Evolutionary conservation across 1,284 basidiomycete genomes (phyloP).

Genomic region (Trichosporon coremiiforme): DNA sequence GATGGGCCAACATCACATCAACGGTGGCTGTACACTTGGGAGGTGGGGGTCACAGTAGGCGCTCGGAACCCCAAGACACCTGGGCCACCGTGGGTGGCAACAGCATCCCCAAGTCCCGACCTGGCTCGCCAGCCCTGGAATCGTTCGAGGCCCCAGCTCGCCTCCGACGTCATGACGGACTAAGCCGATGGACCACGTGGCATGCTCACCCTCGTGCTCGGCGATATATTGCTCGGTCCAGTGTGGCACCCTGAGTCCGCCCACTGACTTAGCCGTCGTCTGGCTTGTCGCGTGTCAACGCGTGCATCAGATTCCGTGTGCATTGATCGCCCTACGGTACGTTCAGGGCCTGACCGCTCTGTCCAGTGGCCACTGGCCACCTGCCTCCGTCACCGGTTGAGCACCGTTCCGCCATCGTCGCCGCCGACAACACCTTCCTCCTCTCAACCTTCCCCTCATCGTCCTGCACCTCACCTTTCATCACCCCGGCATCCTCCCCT

Average conservation of each 20-base stretch:
- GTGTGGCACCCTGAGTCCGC: neutral
- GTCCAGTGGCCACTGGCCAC: slow-evolving; percentile 1
- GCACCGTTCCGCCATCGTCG: slow-evolving; percentile 7
- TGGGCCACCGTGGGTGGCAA: neutral
- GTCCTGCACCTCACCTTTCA: neutral
- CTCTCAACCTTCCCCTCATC: neutral
- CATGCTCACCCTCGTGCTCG: neutral
- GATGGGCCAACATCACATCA: neutral
- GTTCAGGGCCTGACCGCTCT: neutral
- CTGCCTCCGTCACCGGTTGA: neutral
- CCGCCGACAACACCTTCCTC: slow-evolving; percentile 18
- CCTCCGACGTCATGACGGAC: neutral
- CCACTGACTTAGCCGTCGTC: neutral
- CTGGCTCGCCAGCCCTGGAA: neutral
- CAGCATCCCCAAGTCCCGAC: neutral
- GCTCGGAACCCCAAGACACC: neutral
- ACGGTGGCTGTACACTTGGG: neutral
- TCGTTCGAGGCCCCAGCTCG: neutral
- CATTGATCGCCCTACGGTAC: slow-evolving; percentile 5
- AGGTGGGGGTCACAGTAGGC: too few species aligned
- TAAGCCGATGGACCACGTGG: neutral
- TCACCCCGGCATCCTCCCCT: neutral
- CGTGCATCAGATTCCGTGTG: slow-evolving; percentile 11
- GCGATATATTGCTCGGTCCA: neutral
- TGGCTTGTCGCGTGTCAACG: neutral